These are phyloP conservation scores for Lentinula boryana DNA, from an alignment of 768 basidiomycete genomes.

Conservation along the genomic window DNA sequence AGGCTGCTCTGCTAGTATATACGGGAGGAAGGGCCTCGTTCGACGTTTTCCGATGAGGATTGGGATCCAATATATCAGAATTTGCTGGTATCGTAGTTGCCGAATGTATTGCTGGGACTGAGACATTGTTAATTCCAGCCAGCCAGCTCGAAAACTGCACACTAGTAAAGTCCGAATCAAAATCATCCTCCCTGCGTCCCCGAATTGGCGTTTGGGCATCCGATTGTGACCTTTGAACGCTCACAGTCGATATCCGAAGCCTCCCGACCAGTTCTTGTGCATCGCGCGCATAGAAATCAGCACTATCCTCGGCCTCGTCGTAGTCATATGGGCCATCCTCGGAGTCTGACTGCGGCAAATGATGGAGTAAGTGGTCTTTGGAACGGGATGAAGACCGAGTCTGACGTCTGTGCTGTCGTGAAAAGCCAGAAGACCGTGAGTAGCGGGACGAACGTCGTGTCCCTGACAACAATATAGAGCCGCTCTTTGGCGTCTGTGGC, in stretches of 20 bases:
- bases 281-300: constrained; percentile 2
- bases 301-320: background rate
- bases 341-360: too few species aligned
- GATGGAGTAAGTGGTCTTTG: background rate
- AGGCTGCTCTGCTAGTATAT: background rate
- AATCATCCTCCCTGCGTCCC: background rate
- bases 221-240: background rate
- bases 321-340: too few species aligned
- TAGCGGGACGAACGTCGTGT: background rate
- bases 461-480: background rate
- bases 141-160: background rate
- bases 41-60: background rate
- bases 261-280: background rate
- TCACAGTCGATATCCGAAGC: background rate
- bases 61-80: background rate
- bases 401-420: background rate
- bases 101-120: background rate
- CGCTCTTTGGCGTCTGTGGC: background rate
- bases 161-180: background rate
- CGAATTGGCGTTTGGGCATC: background rate
- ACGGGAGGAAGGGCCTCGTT: background rate
- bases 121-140: background rate
- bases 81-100: background rate
- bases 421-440: background rate
- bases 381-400: constrained; percentile 1